Conservation (phyloP, 208 protist genomes). For the Plasmodiophora brassicae region DNA sequence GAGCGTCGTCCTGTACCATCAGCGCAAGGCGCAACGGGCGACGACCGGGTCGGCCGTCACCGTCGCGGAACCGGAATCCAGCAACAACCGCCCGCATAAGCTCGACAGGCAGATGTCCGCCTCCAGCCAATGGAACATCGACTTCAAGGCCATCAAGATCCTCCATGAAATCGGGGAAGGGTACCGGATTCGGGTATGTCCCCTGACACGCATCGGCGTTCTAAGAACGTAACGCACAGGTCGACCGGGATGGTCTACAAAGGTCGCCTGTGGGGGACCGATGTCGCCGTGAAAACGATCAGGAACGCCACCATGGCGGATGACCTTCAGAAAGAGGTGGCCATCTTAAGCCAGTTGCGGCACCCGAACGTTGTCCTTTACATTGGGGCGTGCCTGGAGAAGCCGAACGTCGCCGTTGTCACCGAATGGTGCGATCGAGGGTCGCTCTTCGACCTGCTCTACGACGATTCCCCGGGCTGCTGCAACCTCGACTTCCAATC, state of each 20-base stretch:
- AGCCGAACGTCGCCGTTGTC: conserved; percentile 25
- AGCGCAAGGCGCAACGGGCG: not conserved
- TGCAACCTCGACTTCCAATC: not conserved
- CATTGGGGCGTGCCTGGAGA: conserved; percentile 48
- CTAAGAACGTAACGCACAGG: not conserved
- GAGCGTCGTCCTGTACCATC: not conserved
- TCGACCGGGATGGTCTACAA: not conserved
- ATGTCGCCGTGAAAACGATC: not conserved
- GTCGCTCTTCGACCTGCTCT: conserved; percentile 28
- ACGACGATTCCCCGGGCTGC: not conserved
- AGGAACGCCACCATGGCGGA: not conserved
- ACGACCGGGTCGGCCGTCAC: too few species aligned
- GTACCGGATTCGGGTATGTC: too few species aligned
- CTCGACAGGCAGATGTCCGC: not conserved
- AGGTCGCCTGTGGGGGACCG: not conserved
- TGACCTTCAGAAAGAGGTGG: conserved; percentile 51
- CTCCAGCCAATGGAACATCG: not conserved
- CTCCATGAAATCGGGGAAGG: not conserved
- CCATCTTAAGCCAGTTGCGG: conserved; percentile 50
- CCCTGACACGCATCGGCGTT: not conserved
- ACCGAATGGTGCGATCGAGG: conserved; percentile 38
- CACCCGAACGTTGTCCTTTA: conserved; percentile 60
- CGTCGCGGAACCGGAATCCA: too few species aligned
- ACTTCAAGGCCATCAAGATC: not conserved
- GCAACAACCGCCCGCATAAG: not conserved